phyloP scores from a whole-genome alignment of 164 flowering plant species.

The Piper longum region DNA sequence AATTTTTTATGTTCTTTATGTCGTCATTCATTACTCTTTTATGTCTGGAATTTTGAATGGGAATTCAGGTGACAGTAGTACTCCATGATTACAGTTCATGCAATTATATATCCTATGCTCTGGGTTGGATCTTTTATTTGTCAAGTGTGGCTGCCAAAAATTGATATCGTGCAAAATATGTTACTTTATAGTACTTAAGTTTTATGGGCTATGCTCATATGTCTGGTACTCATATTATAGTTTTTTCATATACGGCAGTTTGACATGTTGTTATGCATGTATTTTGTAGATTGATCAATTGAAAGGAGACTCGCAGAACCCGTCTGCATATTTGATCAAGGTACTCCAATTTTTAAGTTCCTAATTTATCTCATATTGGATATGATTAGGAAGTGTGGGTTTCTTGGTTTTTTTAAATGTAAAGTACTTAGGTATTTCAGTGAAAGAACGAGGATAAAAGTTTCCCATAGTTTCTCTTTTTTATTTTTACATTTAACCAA shows the following conservation, averaged over 20 bases:
- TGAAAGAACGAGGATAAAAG: background rate
- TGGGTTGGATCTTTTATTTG: no score
- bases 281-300: slow-evolving; percentile 84
- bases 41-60: no score
- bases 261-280: slow-evolving; percentile 95
- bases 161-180: no score
- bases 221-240: no score
- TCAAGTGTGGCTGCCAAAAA: no score
- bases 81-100: no score
- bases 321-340: slow-evolving; percentile 65
- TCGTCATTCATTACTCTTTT: no score
- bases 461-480: background rate
- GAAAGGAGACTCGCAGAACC: slow-evolving; percentile 46
- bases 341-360: slow-evolving; percentile 19
- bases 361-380: background rate
- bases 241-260: slow-evolving; percentile 47
- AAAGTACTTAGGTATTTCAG: background rate
- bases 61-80: no score
- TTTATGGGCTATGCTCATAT: no score
- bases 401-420: background rate
- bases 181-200: no score
- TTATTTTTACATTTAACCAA: background rate
- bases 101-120: no score
- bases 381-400: background rate
- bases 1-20: no score